These are phyloP conservation scores for Erythrobasidium hasegawianum DNA, from an alignment of 1,284 basidiomycete genomes.

Conservation along the genomic window DNA sequence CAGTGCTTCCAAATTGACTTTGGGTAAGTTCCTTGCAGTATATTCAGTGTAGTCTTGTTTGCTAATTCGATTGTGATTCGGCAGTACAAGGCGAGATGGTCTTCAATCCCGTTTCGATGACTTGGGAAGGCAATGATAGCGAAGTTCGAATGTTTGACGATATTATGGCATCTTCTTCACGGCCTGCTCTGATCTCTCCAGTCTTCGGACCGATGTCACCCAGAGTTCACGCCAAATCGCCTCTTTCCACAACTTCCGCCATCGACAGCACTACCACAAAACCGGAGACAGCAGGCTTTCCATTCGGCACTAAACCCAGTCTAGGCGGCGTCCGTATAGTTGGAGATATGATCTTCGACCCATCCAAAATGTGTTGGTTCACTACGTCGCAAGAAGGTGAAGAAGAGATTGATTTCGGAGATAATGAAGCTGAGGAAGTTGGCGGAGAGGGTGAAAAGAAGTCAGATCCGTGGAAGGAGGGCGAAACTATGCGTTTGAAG, in stretches of 20 bases:
- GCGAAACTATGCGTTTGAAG: conserved; percentile 17
- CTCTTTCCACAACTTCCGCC: neutral
- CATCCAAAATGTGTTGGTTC: conserved; percentile 88
- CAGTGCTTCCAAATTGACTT: conserved; percentile 64
- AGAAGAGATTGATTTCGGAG: conserved; percentile 80
- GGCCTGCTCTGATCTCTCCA: conserved; percentile 93
- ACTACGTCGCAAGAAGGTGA: conserved; percentile 73
- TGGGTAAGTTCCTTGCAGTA: conserved; percentile 58
- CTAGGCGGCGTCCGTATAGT: conserved; percentile 61
- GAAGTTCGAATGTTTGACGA: conserved; percentile 83
- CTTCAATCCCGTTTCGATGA: conserved; percentile 81
- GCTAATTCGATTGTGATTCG: no score
- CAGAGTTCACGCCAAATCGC: neutral
- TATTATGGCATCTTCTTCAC: conserved; percentile 70
- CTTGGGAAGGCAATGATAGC: conserved; percentile 96
- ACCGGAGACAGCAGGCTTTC: neutral
- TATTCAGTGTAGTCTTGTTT: neutral
- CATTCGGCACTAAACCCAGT: conserved; percentile 18
- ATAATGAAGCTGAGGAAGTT: conserved; percentile 58
- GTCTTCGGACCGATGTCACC: conserved; percentile 54
- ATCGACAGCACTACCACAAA: neutral
- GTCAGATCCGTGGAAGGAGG: conserved; percentile 28
- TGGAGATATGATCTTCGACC: conserved; percentile 97
- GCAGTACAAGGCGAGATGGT: conserved; percentile 90
- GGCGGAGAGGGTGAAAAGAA: no score